Evolutionary conservation across 306 rosid species (phyloP).

Genomic region (Fragaria iinumae): DNA sequence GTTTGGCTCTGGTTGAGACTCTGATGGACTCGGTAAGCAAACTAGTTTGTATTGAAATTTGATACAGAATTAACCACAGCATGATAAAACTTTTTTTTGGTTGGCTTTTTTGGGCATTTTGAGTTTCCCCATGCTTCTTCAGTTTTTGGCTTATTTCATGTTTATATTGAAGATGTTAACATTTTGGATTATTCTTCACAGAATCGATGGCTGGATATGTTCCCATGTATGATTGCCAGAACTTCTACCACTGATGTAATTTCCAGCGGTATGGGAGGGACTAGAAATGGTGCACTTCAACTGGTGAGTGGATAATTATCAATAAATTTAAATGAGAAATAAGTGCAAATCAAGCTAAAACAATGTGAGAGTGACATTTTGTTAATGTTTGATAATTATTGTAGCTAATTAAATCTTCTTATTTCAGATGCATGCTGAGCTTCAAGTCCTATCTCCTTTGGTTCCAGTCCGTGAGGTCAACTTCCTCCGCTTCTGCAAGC

Average conservation of each 20-base stretch:
- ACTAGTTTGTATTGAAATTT: slow-evolving; percentile 1
- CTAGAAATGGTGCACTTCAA: slow-evolving; percentile 88
- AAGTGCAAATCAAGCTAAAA: neutral
- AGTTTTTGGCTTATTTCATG: slow-evolving; percentile 7
- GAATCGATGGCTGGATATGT: slow-evolving; percentile 97
- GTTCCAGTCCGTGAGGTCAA: slow-evolving; percentile 84
- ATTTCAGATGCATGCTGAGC: slow-evolving; percentile 85
- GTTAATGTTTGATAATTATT: neutral
- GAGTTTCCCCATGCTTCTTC: neutral
- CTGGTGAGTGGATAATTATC: slow-evolving; percentile 29
- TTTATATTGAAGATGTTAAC: neutral
- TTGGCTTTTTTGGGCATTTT: neutral
- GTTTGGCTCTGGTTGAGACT: slow-evolving; percentile 85
- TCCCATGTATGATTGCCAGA: slow-evolving; percentile 84
- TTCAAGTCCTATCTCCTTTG: slow-evolving; percentile 89
- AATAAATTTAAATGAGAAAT: neutral
- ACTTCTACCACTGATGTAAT: slow-evolving; percentile 69
- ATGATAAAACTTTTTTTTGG: neutral
- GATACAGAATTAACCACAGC: neutral
- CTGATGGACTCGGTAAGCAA: slow-evolving; percentile 77
- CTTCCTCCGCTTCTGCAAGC: slow-evolving; percentile 91
- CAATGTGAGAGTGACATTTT: neutral
- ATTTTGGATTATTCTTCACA: slow-evolving; percentile 15
- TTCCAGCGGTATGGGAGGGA: slow-evolving; percentile 78
- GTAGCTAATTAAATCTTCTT: neutral